Evolutionary conservation across 331 rosid species (phyloP).

Genomic region (Spiraea crenata): DNA sequence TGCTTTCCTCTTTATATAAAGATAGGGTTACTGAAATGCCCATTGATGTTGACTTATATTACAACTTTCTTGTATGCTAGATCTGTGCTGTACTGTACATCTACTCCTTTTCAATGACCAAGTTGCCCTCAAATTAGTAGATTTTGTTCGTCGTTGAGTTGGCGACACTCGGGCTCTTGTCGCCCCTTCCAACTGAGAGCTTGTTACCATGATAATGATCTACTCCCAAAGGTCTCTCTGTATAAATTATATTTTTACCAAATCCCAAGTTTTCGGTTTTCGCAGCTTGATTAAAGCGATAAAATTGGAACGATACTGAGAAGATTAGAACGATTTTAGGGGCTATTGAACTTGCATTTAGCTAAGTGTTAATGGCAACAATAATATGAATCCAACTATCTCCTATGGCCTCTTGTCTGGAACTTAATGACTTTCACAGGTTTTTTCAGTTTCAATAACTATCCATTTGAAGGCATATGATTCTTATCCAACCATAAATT

Average conservation of each 20-base stretch:
- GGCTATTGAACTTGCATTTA: neutral
- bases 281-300: neutral
- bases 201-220: neutral
- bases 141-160: slow-evolving; percentile 22
- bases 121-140: slow-evolving; percentile 24
- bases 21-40: slow-evolving; percentile 22
- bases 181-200: neutral
- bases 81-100: slow-evolving; percentile 8
- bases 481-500: neutral
- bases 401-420: neutral
- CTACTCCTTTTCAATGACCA: slow-evolving; percentile 8
- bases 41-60: slow-evolving; percentile 32
- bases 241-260: neutral
- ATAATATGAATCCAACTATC: too few species aligned
- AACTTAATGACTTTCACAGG: neutral
- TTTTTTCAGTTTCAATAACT: neutral
- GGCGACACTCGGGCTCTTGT: slow-evolving; percentile 21
- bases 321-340: neutral
- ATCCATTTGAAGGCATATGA: neutral
- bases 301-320: neutral
- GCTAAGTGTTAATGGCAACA: neutral
- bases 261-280: neutral
- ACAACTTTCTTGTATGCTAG: slow-evolving; percentile 40
- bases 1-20: slow-evolving; percentile 39
- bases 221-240: neutral